Base-by-base conservation (phyloP, 345 rosid genomes). In the Sapria himalayana region DNA sequence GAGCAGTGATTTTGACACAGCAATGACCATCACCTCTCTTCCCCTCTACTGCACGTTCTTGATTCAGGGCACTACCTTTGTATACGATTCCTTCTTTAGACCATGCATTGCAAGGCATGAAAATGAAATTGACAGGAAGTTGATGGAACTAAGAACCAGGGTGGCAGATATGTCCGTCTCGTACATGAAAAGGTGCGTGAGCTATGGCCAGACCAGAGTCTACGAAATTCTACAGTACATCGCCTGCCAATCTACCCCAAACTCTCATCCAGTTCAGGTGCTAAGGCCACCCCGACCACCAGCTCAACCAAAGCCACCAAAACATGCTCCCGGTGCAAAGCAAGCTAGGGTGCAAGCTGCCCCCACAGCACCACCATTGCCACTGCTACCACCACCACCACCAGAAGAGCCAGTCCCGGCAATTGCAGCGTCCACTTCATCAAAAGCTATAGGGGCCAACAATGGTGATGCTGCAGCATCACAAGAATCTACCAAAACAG, bases 41-140 rank as follows among this genome's bases (percentile, higher is more conserved):
- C 16, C 9, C 22, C 22, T 13, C 13, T 13, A 44, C 7, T 20
- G 18, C 9, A 12, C 41, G 42, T 37, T 31, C 24, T 21, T 45
- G 15, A 48, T 9, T 20, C 58, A 76, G 85, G 86, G 86, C 48
- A 73, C 81, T 13, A 51, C 71, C 9, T 70, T 67, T 51, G 78
- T 76, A 14, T 76, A 76, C 37, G 71, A 73, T 52, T 72, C 81
- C 15, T 65, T 70, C 55, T 63, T 76, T 49, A 61, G 57, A 44
- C 81, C 86, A 15, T 73, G 63, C 34, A 56, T 73, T 25, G 51
- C 67, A 39, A 67, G 61, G 46, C 81, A 76, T 43, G 81, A 73
- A 63, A 70, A 43, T 20, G 86, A 76, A 41, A 73, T 76, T 38
- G 86, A 76, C 50, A 64, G 60, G 25, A 65, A 52, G 54, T 65